Conservation (phyloP, 768 basidiomycete genomes). For the Postia placenta region DNA sequence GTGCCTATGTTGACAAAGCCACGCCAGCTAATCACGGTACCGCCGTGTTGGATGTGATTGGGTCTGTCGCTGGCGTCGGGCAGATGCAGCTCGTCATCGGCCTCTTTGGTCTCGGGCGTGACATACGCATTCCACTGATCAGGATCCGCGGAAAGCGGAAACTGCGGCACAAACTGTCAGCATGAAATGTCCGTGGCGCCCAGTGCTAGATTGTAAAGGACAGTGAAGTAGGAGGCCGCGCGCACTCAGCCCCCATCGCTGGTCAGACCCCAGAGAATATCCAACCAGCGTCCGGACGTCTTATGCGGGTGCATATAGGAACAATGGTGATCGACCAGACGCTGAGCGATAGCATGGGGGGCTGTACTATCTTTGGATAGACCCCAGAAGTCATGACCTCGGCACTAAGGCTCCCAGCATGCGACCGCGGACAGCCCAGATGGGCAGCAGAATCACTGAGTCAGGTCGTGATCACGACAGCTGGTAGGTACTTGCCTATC, state of each 20-base stretch:
- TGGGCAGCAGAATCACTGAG: no score
- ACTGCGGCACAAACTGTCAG: constrained; percentile 18
- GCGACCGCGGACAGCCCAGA: no score
- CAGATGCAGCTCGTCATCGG: constrained; percentile 32
- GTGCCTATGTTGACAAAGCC: constrained; percentile 39
- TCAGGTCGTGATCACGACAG: no score
- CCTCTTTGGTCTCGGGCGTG: constrained; percentile 26
- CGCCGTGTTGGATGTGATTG: constrained; percentile 27
- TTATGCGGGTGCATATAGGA: no score
- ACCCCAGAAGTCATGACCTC: no score
- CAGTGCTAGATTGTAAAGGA: background rate
- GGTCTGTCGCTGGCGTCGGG: constrained; percentile 24
- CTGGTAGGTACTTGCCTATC: no score
- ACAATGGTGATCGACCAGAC: no score
- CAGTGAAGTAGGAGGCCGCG: background rate
- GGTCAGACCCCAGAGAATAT: background rate
- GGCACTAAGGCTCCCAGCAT: no score
- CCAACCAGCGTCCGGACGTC: no score
- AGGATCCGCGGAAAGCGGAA: constrained; percentile 30
- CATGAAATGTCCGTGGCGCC: background rate
- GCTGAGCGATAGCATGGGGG: no score
- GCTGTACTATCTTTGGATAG: no score
- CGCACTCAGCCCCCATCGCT: background rate
- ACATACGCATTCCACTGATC: constrained; percentile 28
- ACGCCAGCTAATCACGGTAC: constrained; percentile 29